phyloP scores from a whole-genome alignment of 305 asterid species.

The Withania somnifera region DNA sequence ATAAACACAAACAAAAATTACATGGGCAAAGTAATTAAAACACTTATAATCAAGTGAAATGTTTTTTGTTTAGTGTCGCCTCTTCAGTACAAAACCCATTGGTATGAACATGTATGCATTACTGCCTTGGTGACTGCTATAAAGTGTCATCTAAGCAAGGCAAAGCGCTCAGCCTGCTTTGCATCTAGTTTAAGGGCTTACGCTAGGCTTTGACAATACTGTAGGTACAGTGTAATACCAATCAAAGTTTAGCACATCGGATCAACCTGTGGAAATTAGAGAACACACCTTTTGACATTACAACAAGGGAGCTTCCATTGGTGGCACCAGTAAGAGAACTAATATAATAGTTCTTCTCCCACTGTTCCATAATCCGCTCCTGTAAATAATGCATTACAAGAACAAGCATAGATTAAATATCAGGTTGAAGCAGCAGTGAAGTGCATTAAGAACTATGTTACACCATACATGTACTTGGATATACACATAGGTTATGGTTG shows the following conservation, averaged over 20 bases:
- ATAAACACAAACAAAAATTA: no score
- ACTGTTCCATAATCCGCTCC: constrained; percentile 42
- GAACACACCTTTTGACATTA: constrained; percentile 34
- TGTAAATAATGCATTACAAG: background rate
- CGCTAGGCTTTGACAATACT: background rate
- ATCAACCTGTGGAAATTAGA: background rate
- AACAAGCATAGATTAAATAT: background rate
- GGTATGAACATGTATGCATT: background rate
- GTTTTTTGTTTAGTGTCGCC: background rate
- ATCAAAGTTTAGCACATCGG: background rate
- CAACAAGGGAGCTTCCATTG: constrained; percentile 33
- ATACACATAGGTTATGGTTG: background rate
- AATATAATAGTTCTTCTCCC: constrained; percentile 36
- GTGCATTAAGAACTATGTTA: background rate
- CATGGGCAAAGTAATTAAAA: background rate
- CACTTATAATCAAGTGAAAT: background rate
- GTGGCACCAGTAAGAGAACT: constrained; percentile 31
- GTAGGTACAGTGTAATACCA: background rate
- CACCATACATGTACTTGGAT: background rate
- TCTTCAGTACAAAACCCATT: background rate
- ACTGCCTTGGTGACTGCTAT: background rate
- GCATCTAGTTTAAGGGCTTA: background rate
- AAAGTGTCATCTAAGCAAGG: background rate
- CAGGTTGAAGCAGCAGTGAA: background rate
- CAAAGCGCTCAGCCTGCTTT: background rate